Evolutionary conservation across 106 monocot species (phyloP).

Genomic region (Gastrodia elata): DNA sequence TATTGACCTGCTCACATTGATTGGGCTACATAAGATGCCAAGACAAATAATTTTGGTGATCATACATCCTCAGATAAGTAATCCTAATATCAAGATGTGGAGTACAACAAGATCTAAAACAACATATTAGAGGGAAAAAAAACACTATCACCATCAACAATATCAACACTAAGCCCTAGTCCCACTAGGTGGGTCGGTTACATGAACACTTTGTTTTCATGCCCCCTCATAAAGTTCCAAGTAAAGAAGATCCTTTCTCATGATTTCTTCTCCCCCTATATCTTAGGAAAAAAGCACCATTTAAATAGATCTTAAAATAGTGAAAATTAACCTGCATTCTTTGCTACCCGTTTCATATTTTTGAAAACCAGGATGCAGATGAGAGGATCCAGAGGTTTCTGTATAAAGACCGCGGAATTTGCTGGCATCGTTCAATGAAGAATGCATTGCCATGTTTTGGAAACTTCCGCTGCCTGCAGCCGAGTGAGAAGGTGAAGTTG

Average conservation of each 20-base stretch:
- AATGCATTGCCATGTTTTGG: constrained; percentile 5
- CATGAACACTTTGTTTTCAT: no score
- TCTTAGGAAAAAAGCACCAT: no score
- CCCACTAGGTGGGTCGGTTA: no score
- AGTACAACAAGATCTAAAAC: neutral
- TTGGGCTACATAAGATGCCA: neutral
- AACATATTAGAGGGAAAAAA: neutral
- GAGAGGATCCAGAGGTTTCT: neutral
- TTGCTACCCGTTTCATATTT: neutral
- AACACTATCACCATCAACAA: no score
- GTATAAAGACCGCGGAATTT: neutral
- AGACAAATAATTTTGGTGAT: neutral
- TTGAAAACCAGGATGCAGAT: neutral
- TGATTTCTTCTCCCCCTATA: no score
- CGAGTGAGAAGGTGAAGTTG: neutral
- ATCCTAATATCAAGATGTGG: neutral
- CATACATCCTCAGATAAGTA: neutral
- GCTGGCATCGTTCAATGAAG: neutral
- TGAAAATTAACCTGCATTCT: constrained; percentile 2
- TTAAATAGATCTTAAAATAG: neutral
- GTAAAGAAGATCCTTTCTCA: no score
- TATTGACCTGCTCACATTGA: neutral
- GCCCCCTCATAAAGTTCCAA: no score
- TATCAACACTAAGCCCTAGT: no score
- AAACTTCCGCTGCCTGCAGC: constrained; percentile 11